Evolutionary conservation across 2,329 filamentous ascomycete species (phyloP), one percentile per base, ranked within the genome.

Genomic region (Xylaria sp.): DNA sequence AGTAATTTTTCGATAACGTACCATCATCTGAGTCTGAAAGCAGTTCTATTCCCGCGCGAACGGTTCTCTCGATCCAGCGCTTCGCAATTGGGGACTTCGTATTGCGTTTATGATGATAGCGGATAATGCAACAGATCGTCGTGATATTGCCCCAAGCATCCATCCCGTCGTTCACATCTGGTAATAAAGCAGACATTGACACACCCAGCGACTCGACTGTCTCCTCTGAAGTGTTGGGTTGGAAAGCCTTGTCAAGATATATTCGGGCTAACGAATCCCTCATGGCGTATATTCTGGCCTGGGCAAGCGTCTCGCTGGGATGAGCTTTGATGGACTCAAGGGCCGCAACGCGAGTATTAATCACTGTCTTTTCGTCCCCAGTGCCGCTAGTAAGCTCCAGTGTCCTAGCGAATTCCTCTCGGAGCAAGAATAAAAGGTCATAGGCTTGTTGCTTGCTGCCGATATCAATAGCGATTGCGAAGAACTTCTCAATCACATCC

Each of bases 401-500:
- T 1, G 74, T 78, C 55, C 68, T 74, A 5, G 76, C 75, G 20
- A 75, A 76, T 12, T 63, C 73, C 54, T 75, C 73, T 15, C 72
- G 75, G 8, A 78, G 70, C 5, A 75, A 52, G 60, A 78, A 78
- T 2, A 78, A 59, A 6, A 78, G 71, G 20, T 77, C 76, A 28
- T 78, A 72, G 2, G 73, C 70, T 34, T 75, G 69, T n/a, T 72
- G 63, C 25, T 74, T 59, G 10, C 34, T 65, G 1, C 75, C 76
- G 10, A 78, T 71, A 2, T 75, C 73, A n/a, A 71, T 75, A 12
- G 73, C 73, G 9, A 74, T 62, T 0, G 62, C 69, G 66, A 78
- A 78, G 63, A 78, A 77, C 3, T 52, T 60, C 44, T 76, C 69
- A 18, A 78, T 70, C 2, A 72, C 75, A 48, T 78, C 75, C 77